Evolutionary conservation across 495 filamentous ascomycete species (phyloP).

Genomic region (Trichoderma gamsii): DNA sequence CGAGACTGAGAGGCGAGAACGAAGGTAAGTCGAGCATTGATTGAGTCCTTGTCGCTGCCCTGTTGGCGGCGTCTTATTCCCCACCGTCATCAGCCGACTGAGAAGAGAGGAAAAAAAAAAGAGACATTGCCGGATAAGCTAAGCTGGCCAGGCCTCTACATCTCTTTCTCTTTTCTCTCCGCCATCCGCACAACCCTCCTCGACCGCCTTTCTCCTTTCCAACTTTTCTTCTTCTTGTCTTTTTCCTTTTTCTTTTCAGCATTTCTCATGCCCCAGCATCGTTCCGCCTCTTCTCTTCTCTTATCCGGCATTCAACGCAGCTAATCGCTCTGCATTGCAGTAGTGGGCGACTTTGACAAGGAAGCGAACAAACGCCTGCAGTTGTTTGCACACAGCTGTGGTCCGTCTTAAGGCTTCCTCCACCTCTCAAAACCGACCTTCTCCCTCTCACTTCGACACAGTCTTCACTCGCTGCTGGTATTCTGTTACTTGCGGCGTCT

Average conservation of each 20-base stretch:
- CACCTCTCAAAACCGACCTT: not conserved
- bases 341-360: constrained; percentile 11
- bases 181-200: constrained; percentile 28
- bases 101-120: constrained; percentile 17
- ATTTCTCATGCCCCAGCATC: constrained; percentile 21
- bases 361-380: constrained; percentile 13
- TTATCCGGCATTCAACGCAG: constrained; percentile 15
- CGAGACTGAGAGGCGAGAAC: constrained; percentile 16
- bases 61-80: constrained; percentile 19
- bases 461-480: not conserved
- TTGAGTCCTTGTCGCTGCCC: constrained; percentile 9
- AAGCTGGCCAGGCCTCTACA: not conserved
- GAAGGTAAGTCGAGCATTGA: constrained; percentile 6
- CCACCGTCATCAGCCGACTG: constrained; percentile 29
- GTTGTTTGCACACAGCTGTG: constrained; percentile 13
- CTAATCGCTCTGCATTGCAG: constrained; percentile 14
- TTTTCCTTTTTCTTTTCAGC: constrained; percentile 32
- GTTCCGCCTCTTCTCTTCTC: constrained; percentile 24
- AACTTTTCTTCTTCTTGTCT: constrained; percentile 29
- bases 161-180: not conserved
- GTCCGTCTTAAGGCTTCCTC: not conserved
- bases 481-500: not conserved
- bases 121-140: constrained; percentile 16
- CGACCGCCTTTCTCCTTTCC: constrained; percentile 33
- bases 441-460: constrained; percentile 9